phyloP scores from a whole-genome alignment of 2,329 filamentous ascomycete genomes.

The Atkinsonella texensis region DNA sequence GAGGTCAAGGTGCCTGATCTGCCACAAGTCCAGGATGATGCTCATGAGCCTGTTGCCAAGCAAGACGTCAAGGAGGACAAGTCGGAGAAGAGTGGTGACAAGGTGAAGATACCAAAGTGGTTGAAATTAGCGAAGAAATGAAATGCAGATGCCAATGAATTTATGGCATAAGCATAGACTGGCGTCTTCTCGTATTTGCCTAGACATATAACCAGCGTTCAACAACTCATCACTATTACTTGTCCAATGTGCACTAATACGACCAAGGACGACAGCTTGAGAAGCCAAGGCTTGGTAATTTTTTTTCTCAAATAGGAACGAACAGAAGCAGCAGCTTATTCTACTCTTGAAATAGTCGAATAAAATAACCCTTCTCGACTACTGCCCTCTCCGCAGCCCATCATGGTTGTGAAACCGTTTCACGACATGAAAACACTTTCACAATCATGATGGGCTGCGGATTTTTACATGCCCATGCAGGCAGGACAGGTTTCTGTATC shows the following conservation, averaged over 20 bases:
- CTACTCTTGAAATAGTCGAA: background rate
- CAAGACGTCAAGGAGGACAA: slow-evolving; percentile 21
- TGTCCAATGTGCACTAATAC: background rate
- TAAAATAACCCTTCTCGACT: slow-evolving; percentile 3
- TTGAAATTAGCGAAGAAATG: slow-evolving; percentile 64
- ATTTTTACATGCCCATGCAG: slow-evolving; percentile 1
- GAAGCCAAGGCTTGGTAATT: slow-evolving; percentile 1
- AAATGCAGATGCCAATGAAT: background rate
- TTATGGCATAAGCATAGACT: background rate
- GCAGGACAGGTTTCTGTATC: background rate
- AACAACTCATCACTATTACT: background rate
- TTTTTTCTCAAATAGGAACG: background rate
- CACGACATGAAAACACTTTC: too few relatives aligned
- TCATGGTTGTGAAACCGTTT: too few relatives aligned
- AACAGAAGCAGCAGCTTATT: slow-evolving; percentile 2
- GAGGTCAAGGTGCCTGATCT: slow-evolving; percentile 54
- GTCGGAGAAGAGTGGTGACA: slow-evolving; percentile 25
- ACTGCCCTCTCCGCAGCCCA: background rate
- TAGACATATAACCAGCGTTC: background rate
- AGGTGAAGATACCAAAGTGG: slow-evolving; percentile 52
- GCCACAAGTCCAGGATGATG: slow-evolving; percentile 28
- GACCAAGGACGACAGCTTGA: background rate
- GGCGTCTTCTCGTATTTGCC: background rate
- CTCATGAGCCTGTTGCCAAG: slow-evolving; percentile 14
- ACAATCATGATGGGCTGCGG: too few relatives aligned